Percentiles rank a stretch among this genome's conserved stretches.
Evolutionary conservation across 257 asterid genomes (phyloP).

Genomic region (Solanum habrochaites): DNA sequence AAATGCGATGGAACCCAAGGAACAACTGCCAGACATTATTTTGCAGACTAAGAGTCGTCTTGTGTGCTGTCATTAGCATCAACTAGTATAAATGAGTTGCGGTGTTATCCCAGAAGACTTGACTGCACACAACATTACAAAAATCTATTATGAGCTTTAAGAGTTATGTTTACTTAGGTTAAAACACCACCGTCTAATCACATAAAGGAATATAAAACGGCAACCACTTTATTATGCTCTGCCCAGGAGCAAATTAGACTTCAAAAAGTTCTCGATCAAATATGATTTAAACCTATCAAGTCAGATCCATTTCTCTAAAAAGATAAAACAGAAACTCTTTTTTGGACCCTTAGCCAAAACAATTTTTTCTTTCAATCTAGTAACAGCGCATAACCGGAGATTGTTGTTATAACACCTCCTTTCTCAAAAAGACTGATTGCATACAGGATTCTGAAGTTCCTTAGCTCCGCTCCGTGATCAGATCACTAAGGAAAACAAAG

Average conservation of each 20-base stretch:
- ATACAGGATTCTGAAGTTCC: background rate
- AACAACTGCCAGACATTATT: constrained; percentile 46
- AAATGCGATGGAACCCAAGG: constrained; percentile 56
- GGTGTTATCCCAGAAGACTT: constrained; percentile 21
- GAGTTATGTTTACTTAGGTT: background rate
- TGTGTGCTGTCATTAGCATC: constrained; percentile 5
- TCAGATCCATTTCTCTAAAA: background rate
- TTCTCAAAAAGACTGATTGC: background rate
- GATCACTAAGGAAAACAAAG: background rate
- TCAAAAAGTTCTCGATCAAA: background rate
- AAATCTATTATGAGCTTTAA: background rate
- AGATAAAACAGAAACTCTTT: background rate
- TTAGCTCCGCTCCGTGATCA: background rate
- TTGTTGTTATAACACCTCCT: background rate
- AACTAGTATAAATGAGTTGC: constrained; percentile 15
- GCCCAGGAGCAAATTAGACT: background rate
- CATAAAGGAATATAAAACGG: background rate
- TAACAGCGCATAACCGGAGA: background rate
- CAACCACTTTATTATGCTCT: background rate
- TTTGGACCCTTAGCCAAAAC: background rate
- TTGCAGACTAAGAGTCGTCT: constrained; percentile 1
- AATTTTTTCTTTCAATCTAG: background rate
- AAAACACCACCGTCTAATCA: background rate
- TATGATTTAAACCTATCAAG: background rate
- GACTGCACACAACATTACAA: constrained; percentile 24